Evolutionary conservation across 2,329 filamentous ascomycete species (phyloP).

Genomic region (Trichoderma arundinaceum): DNA sequence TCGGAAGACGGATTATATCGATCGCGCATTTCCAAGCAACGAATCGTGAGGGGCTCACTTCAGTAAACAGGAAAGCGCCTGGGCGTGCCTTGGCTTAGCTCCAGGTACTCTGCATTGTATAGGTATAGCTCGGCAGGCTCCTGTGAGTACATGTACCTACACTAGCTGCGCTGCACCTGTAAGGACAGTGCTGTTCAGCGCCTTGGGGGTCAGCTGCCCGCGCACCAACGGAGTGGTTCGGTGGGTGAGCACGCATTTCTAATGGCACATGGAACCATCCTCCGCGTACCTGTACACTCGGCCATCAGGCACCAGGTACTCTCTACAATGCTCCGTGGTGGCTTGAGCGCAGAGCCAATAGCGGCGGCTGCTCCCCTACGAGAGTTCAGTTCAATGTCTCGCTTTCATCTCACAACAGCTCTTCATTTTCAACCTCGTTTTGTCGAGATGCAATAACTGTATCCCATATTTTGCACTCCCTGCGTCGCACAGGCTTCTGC

Average conservation of each 20-base stretch:
- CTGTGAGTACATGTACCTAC: conserved; percentile 1
- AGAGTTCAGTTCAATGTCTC: conserved; percentile 1
- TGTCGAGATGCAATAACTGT: neutral
- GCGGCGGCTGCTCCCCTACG: neutral
- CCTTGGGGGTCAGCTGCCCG: neutral
- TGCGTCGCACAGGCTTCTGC: neutral
- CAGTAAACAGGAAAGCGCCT: neutral
- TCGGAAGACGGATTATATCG: conserved; percentile 22
- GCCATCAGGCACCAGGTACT: neutral
- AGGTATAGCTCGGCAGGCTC: neutral
- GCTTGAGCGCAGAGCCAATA: conserved; percentile 19
- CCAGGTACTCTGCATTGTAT: conserved; percentile 11
- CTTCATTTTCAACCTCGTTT: neutral
- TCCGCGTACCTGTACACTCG: conserved; percentile 1
- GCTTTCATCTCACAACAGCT: conserved; percentile 12
- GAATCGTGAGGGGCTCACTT: neutral
- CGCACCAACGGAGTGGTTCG: neutral
- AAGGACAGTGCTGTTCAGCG: neutral
- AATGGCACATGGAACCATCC: neutral
- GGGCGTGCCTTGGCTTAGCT: neutral
- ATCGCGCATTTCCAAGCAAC: conserved; percentile 1
- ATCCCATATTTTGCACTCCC: neutral
- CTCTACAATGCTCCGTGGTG: conserved; percentile 1
- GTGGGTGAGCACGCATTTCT: neutral
- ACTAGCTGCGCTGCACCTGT: neutral